Base-by-base conservation (phyloP, 1,139 yeast species). In the Debaryomycetaceae sp. region DNA sequence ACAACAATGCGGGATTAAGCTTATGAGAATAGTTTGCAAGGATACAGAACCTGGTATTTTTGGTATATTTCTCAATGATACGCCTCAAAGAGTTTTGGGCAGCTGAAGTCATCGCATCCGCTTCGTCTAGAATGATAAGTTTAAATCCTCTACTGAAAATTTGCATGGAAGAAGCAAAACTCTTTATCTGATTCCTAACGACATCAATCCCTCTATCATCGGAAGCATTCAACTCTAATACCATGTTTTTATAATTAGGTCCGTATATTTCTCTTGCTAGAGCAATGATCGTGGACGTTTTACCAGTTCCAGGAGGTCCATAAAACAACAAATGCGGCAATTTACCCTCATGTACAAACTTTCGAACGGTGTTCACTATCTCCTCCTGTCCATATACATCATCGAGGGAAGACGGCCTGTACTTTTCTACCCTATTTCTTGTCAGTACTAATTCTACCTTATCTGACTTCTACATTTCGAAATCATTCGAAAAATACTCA, bases 221-320 rank as follows among this genome's bases (percentile, higher is more conserved):
- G 1, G 90, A 83, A 4, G 95, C 95, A 59, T 87, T 87, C 56
- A 95, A 78, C 58, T 95, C 98, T 49, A 93, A 68, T 4, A 93
- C 97, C 96, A 88, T 89, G 60, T 86, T 87, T 55, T 77, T 79
- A 65, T 87, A 89, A 58, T 83, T 84, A 37, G 82, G 75, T 1
- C 98, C 98, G 58, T 89, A 93, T n/a, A 93, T 83, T 58, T 91
- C 97, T 44, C 81, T 74, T 1, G 99, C 97, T 48, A 93, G 68
- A 0, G 98, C 98, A 34, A 87, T 78, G 49, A 93, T 87, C 1
- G 97, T 91, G 1, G 97, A 88, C 0, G 99, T 93, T 62, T 93
- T 93, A 51, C 99, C 99, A 0, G 97, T 91, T 24, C 99, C 99
- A 23, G 99, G 98, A 0, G 98, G 98, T 0, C 99, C 99, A 63